These are phyloP conservation scores for Fusarium sterilihyphosum DNA, from an alignment of 2,329 filamentous ascomycete species.

Conservation along the genomic window DNA sequence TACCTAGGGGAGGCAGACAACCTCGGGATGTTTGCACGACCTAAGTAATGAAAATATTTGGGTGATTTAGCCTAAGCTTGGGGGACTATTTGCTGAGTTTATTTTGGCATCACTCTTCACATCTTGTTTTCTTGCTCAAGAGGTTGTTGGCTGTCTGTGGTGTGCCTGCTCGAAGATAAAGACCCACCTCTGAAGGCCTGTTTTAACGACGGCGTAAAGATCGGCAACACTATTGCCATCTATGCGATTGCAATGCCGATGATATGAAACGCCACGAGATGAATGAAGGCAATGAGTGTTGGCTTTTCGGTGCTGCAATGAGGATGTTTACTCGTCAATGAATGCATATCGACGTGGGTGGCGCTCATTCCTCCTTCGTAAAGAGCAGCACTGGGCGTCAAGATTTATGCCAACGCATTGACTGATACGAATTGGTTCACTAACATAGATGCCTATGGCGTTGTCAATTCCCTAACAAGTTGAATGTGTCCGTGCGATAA, in stretches of 20 bases:
- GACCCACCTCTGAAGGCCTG: slow-evolving; percentile 7
- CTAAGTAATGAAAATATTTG: background rate
- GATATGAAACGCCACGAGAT: slow-evolving; percentile 2
- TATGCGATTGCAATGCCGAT: background rate
- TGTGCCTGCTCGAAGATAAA: background rate
- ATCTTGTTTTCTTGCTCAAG: background rate
- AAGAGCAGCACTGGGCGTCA: slow-evolving; percentile 18
- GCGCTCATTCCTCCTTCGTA: slow-evolving; percentile 8
- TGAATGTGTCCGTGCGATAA: slow-evolving; percentile 27
- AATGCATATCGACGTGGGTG: slow-evolving; percentile 20
- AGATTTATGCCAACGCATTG: slow-evolving; percentile 26
- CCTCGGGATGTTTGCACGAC: background rate
- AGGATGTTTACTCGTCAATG: background rate
- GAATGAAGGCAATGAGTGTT: background rate
- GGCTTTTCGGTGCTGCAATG: background rate
- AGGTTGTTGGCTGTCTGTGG: background rate
- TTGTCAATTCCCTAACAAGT: slow-evolving; percentile 4
- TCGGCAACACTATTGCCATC: slow-evolving; percentile 9
- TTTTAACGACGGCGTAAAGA: slow-evolving; percentile 3
- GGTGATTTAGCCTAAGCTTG: background rate
- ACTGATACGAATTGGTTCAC: slow-evolving; percentile 3
- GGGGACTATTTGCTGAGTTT: background rate
- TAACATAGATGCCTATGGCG: background rate
- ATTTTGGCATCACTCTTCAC: background rate
- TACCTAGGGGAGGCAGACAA: background rate